A percentile compares a stretch with the other conserved stretches of the same genome.
Conservation (phyloP, 2,329 filamentous ascomycete genomes). For the Berkeleyomyces rouxiae region DNA sequence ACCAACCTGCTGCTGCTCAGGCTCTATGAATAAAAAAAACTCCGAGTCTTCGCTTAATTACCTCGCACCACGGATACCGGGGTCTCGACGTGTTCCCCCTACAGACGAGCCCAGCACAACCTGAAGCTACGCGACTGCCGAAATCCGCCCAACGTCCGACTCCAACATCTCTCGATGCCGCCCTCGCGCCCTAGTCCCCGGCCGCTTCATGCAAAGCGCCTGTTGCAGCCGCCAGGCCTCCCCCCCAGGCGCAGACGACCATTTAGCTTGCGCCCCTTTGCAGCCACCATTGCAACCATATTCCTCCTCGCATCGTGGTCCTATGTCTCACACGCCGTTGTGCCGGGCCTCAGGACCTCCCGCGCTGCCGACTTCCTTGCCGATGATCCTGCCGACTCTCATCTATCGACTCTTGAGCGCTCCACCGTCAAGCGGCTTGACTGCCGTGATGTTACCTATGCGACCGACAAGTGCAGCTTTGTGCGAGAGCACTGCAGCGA, state of each 20-base stretch:
- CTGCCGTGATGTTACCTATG: slow-evolving; percentile 66
- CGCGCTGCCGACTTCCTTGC: background rate
- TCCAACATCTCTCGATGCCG: background rate
- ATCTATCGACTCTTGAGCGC: background rate
- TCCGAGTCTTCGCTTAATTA: background rate
- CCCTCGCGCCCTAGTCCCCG: background rate
- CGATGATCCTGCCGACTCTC: background rate
- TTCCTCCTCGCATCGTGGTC: slow-evolving; percentile 4
- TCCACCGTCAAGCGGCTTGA: slow-evolving; percentile 20
- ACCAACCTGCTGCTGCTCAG: background rate
- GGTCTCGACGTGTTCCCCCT: background rate
- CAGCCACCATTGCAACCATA: slow-evolving; percentile 4
- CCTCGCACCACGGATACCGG: background rate
- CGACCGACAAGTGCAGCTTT: slow-evolving; percentile 71
- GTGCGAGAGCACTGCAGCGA: slow-evolving; percentile 67
- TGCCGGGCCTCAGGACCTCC: background rate
- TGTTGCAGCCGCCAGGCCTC: background rate
- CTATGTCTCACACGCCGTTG: background rate
- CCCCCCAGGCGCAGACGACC: background rate
- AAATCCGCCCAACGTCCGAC: background rate
- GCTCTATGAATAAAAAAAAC: background rate
- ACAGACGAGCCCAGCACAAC: background rate
- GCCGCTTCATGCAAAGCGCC: background rate
- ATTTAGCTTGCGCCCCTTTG: slow-evolving; percentile 4
- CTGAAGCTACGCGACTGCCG: too few relatives aligned